Base-by-base conservation (phyloP, 225 moss, liverwort and hornwort species). In the Physcomitrellopsis africana region DNA sequence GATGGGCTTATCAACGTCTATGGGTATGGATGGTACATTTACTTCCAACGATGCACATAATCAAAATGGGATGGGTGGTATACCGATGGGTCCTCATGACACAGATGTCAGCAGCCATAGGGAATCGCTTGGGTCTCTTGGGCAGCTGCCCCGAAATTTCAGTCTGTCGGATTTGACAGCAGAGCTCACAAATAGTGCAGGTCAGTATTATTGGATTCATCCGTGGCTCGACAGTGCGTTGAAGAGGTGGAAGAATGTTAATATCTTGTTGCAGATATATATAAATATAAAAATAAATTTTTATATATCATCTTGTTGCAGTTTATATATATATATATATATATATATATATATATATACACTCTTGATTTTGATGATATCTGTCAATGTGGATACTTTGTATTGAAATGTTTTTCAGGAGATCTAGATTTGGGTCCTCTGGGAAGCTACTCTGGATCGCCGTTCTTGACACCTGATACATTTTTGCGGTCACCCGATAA, bases 111-210 rank as follows among this genome's bases (percentile, higher is more conserved):
- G 83, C 14, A 93, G 87, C 64, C 90, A 89, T 60, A 90, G 93
- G 82, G 99, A 93, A 68, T 99, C 99, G 60, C 86, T 99, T 62
- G 95, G 91, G 46, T 95, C 95, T n/a, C 88, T 95, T 51, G 99
- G 99, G 16, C 95, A 95, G 87, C 86, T 99, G 67, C 94, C 95
- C 10, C 90, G 93, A 45, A 99, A 95, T 63, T 99, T 99, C 86
- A 99, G 99, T 75, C 85, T 99, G 52, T 99, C 95, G 17, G 99
- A 99, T 81, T 88, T 99, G 84, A 99, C 99, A 54, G 99, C 95
- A 67, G 99, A 99, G 82, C 95, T 99, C 27, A 93, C 94, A 52
- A 99, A 93, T 65, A 92, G 93, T 81, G 89, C 93, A 81, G 99
- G 99, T 94, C 75, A 84, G 84, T 62, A 37, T 63, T 61, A 24